A percentile compares a stretch with the other conserved stretches of the same genome.
Evolutionary conservation across 148 eudicot species (phyloP).

Genomic region (Vaccinium darrowii): DNA sequence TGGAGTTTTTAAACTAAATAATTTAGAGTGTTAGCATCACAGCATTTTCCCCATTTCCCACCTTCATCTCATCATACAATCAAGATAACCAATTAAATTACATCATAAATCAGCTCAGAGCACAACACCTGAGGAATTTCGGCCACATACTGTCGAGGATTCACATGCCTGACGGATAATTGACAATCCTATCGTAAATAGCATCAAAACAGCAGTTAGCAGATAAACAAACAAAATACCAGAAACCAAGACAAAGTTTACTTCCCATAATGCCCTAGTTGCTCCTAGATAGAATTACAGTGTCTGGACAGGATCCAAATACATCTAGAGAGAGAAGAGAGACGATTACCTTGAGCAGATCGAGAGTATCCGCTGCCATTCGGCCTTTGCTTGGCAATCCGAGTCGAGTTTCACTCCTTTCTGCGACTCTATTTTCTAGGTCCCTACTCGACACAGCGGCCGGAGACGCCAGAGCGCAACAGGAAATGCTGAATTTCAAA

Average conservation of each 20-base stretch:
- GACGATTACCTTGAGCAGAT: conserved; percentile 66
- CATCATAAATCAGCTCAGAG: neutral
- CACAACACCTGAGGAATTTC: conserved; percentile 83
- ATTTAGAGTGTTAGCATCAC: neutral
- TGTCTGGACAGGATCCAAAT: too few species aligned
- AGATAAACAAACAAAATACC: neutral
- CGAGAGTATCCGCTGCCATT: conserved; percentile 73
- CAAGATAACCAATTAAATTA: neutral
- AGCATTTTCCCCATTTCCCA: neutral
- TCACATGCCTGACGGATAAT: conserved; percentile 79
- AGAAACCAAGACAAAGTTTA: neutral
- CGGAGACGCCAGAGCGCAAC: conserved; percentile 44
- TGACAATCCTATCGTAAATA: conserved; percentile 70
- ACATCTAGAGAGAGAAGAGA: neutral
- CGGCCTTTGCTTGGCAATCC: conserved; percentile 99
- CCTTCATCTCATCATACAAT: neutral
- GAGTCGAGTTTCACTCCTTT: conserved; percentile 61
- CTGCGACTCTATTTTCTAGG: conserved; percentile 28
- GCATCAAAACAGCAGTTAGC: conserved; percentile 17
- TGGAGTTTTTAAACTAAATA: neutral
- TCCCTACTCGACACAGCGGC: conserved; percentile 36
- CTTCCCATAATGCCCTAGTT: neutral
- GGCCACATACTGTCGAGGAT: conserved; percentile 96
- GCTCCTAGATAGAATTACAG: neutral
- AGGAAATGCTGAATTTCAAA: conserved; percentile 32